These are phyloP conservation scores for Fagopyrum homotropicum DNA, from an alignment of 148 eudicot species.

Conservation along the genomic window DNA sequence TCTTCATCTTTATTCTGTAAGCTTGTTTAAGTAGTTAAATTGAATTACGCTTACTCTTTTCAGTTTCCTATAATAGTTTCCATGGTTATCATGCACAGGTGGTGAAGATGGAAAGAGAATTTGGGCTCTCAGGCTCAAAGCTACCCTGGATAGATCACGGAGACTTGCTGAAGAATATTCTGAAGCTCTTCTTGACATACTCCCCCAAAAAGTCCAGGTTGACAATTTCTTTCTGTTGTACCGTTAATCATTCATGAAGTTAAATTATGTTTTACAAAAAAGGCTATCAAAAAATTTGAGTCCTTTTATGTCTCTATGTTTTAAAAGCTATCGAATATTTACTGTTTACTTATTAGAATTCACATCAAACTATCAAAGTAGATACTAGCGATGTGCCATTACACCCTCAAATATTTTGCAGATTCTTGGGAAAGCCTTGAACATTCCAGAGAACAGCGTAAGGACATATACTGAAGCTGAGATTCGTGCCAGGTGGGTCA, in stretches of 20 bases:
- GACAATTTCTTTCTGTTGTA: not conserved
- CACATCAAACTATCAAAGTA: not conserved
- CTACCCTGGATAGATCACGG: slow-evolving; percentile 92
- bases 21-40: not conserved
- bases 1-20: not conserved
- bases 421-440: slow-evolving; percentile 83
- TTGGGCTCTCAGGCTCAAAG: slow-evolving; percentile 93
- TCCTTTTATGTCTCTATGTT: not conserved
- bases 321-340: not conserved
- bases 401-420: slow-evolving; percentile 23
- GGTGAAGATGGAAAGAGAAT: slow-evolving; percentile 76
- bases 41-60: not conserved
- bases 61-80: not conserved
- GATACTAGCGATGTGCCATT: slow-evolving; percentile 11
- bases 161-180: slow-evolving; percentile 91
- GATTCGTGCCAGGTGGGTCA: slow-evolving; percentile 87
- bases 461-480: slow-evolving; percentile 92
- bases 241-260: not conserved
- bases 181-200: slow-evolving; percentile 76
- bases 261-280: not conserved
- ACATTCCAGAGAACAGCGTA: slow-evolving; percentile 76
- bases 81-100: slow-evolving; percentile 32
- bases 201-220: slow-evolving; percentile 87
- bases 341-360: not conserved
- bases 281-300: not conserved